phyloP scores from a whole-genome alignment of 139 green algal species.

The Coelastrella sp. region DNA sequence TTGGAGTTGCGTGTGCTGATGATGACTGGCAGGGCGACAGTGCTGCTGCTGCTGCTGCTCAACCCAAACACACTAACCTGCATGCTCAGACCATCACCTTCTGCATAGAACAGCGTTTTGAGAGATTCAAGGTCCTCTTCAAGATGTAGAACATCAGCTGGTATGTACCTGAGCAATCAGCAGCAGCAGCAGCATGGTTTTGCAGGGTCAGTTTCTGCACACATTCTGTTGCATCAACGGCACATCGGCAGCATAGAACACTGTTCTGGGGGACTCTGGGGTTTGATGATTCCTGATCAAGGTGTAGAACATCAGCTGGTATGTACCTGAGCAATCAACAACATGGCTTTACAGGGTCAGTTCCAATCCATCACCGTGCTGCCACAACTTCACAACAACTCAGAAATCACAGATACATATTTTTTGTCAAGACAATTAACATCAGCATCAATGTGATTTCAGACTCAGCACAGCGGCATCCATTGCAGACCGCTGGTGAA shows the following conservation, averaged over 20 bases:
- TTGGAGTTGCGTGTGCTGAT: no score
- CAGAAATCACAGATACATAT: no score
- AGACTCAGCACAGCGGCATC: no score
- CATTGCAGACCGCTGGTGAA: no score
- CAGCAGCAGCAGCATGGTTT: not conserved
- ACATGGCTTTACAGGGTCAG: not conserved
- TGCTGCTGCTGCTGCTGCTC: not conserved
- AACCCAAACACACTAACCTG: not conserved
- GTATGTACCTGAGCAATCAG: constrained; percentile 18
- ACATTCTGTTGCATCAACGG: not conserved
- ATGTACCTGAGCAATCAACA: constrained; percentile 18
- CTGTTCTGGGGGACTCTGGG: constrained; percentile 54
- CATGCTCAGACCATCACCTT: constrained; percentile 63
- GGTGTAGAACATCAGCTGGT: constrained; percentile 25
- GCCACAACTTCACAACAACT: no score
- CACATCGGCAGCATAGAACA: constrained; percentile 59
- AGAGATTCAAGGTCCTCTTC: constrained; percentile 66
- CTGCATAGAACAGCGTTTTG: constrained; percentile 66
- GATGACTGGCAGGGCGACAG: no score
- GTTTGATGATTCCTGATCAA: constrained; percentile 51
- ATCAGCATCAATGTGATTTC: not conserved
- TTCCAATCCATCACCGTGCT: not conserved
- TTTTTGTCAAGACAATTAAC: no score
- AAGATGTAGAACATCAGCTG: constrained; percentile 49
- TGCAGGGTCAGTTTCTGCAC: not conserved